Base-by-base conservation (phyloP, 2,329 filamentous ascomycete species). In the Exserohilum rostratum region DNA sequence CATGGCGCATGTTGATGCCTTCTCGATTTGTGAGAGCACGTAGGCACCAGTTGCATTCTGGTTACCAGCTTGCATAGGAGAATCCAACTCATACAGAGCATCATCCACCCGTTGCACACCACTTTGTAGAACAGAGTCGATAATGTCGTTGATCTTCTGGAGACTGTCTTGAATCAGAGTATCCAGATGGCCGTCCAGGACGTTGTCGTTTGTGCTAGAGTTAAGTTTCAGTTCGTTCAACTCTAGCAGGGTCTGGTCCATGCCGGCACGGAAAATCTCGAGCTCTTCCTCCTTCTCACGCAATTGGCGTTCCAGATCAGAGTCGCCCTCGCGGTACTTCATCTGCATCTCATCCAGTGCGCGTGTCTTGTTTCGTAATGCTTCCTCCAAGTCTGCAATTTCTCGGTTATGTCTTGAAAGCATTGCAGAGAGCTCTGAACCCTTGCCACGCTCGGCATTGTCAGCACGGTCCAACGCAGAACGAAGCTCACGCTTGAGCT, bases 261-360 rank as follows among this genome's bases (percentile, higher is more conserved):
- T 96, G 68, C 92, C 93, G 40, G 93, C 91, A 79, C 97, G 96
- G 84, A 96, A 96, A 42, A 98, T 93, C 77, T 98, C 95, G 22
- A 99, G 86, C 77, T 99, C 95, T 68, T 97, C 93, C 72, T 99
- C 95, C 80, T 97, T 98, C 61, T 98, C 95, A 42, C 89, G 89
- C 29, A 99, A 83, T 47, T 90, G 83, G 58, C 88, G 85, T 73
- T 97, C 92, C 18, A 96, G 86, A 69, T 98, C 95, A 0, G 89
- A 90, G 73, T 88, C 89, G 37, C 90, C 90, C 61, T 96, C 90
- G 22, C 87, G 85, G 47, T 91, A 83, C 75, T 89, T 91, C 69
- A 87, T 82, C 51, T 92, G 89, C 34, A 91, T 81, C 27, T 97
- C 92, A 25, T 97, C 93, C 38, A 99, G 80, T 34, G 91, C 88